Evolutionary conservation across 2,329 filamentous ascomycete genomes (phyloP), one percentile per base, ranked within the genome.

Genomic region (Sporothrix mexicana): DNA sequence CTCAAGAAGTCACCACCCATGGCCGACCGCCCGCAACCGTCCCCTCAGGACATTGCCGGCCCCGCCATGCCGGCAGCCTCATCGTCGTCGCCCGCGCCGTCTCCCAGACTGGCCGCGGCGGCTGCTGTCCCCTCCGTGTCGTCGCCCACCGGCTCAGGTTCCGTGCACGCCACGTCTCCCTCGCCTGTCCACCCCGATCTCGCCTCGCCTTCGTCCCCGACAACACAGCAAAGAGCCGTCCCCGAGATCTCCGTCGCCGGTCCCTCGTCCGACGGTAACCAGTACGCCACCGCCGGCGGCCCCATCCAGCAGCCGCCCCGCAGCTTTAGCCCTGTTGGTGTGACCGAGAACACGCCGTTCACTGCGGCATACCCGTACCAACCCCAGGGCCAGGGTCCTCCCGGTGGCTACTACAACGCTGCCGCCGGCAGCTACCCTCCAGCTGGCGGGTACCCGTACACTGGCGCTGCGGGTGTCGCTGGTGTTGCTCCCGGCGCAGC

Each of bases 11-110:
- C n/a, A 17, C 17, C 30, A 20, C 15, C 64, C n/a, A 69, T 55
- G 51, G 12, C 20, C 43, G 69, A 47, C 57, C 69, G 55, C 43
- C 55, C 43, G 25, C 41, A 47, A 13, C 69, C 69, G 55, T 47
- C 69, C 41, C 30, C 69, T 45, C 43, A 61, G 69, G 69, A 70
- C 53, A 45, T 70, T n/a, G 69, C 69, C 17, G 69, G 69, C 41
- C 69, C 69, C 20, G 55, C 43, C 23, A 17, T 66, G 61, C n/a
- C 53, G 36, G 17, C 51, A 70, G 51, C 47, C 3, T 9, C 68
- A 1, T 30, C 12, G 43, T 43, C 59, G 3, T 43, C 61, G 8
- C n/a, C 20, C 41, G 45, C 61, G 41, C 59, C 59, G 8, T 36
- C 30, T 36, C 30, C 30, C 30, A 4, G 30, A 36, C 30, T 36